Base-by-base conservation (phyloP, 1,284 basidiomycete genomes). In the Abortiporus biennis region DNA sequence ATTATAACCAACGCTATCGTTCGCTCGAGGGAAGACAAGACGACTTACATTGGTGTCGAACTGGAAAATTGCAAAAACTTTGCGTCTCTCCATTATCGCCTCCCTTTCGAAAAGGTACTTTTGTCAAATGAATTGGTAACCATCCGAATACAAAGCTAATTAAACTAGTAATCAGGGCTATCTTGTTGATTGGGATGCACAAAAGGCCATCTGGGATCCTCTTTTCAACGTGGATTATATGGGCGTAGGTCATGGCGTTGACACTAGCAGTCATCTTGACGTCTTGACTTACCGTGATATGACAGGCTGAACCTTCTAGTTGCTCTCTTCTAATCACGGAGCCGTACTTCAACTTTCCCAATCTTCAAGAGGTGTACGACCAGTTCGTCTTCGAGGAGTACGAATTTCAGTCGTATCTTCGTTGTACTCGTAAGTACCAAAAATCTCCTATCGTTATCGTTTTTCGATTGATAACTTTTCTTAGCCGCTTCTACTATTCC, bases 341-440 rank as follows among this genome's bases (percentile, higher is more conserved):
- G 64, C 90, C 93, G 2, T 92, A 92, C 58, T 89, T 94, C 72
- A 92, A 95, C 61, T 69, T 95, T 8, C 89, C 90, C 15, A 92
- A 91, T 58, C 78, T 95, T 15, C 87, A 93, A 64, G 85, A 91
- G 32, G 78, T 89, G 30, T 92, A 93, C 51, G 94, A 97, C 61
- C 86, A 96, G 64, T 86, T 98, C 58, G 70, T 95, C 0, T 96
- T 96, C 55, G 94, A 98, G 57, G 92, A 96, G 62, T 98, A 94
- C 67, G 93, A 94, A 54, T 96, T 95, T 57, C 69, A 74, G 34
- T 83, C 87, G 36, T 90, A 91, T 59, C 76, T 80, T 62, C 76
- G 92, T 25, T 82, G 79, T 56, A 80, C 89, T 40, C 83, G 91
- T 93, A 64, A 61, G 85, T 71, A 33, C 36, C n/a, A 23, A 22